These are phyloP conservation scores for Botrytis hyacinthi DNA, from an alignment of 2,329 filamentous ascomycete species.

Conservation along the genomic window DNA sequence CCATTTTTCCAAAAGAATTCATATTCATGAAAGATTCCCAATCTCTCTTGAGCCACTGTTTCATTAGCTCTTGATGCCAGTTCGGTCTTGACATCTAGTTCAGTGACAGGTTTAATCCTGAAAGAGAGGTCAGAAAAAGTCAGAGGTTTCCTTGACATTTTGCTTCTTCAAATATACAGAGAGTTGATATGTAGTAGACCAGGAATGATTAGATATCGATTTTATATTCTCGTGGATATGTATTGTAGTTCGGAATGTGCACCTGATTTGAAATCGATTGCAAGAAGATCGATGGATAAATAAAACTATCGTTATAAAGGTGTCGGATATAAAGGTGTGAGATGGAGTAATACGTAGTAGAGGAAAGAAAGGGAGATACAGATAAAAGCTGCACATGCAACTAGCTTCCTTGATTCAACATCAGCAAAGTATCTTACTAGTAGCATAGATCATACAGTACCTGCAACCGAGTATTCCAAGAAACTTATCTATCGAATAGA, in stretches of 20 bases:
- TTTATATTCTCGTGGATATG: neutral
- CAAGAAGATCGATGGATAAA: no score
- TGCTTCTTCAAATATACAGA: neutral
- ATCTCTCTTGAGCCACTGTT: neutral
- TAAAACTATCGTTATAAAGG: no score
- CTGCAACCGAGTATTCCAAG: no score
- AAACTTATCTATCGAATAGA: no score
- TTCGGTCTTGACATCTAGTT: neutral
- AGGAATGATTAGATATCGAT: neutral
- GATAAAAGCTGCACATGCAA: no score
- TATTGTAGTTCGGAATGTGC: neutral
- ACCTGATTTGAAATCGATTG: neutral
- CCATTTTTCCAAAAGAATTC: neutral
- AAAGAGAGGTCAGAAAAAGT: neutral
- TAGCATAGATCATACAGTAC: no score
- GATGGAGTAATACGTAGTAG: no score
- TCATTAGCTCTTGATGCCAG: neutral
- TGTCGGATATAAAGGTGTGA: rapidly evolving
- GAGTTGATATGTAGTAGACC: neutral
- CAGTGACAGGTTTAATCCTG: neutral
- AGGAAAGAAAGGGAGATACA: no score
- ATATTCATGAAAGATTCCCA: neutral
- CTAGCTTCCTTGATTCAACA: no score
- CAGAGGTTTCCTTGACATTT: neutral
- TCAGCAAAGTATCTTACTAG: no score